A percentile compares a stretch with the other conserved stretches of the same genome.
Conservation (phyloP, 768 basidiomycete species). For the Royoungia palumana region DNA sequence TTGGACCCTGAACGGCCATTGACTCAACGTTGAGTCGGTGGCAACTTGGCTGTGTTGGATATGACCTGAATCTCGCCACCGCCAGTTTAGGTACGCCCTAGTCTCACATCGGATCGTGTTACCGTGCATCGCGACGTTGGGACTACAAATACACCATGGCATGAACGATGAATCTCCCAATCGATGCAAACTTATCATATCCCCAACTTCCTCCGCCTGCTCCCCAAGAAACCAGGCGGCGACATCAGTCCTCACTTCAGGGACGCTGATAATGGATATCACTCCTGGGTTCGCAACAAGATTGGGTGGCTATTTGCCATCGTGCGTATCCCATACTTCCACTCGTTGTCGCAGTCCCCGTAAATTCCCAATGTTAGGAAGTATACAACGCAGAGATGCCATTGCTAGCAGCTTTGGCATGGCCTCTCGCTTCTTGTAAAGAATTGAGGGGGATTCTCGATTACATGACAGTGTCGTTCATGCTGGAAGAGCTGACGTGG, state of each 20-base stretch:
- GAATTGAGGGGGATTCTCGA: constrained; percentile 23
- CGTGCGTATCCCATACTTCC: constrained; percentile 8
- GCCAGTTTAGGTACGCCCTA: background rate
- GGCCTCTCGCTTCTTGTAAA: constrained; percentile 19
- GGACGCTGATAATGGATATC: constrained; percentile 20
- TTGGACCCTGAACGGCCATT: background rate
- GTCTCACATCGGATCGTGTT: constrained; percentile 19
- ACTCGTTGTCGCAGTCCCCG: background rate
- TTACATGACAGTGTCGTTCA: constrained; percentile 31
- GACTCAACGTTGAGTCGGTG: too few relatives aligned
- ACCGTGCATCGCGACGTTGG: background rate
- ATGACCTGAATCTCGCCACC: constrained; percentile 5
- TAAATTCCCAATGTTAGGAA: constrained; percentile 13
- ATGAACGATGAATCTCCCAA: constrained; percentile 5
- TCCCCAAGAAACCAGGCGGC: constrained; percentile 28
- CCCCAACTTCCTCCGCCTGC: constrained; percentile 22
- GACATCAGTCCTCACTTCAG: constrained; percentile 25
- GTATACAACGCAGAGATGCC: constrained; percentile 27
- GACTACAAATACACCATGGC: constrained; percentile 15
- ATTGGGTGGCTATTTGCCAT: constrained; percentile 23
- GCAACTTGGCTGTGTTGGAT: constrained; percentile 1
- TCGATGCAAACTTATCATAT: constrained; percentile 19
- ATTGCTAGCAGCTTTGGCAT: constrained; percentile 24
- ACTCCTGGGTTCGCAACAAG: constrained; percentile 22
- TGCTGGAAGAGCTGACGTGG: constrained; percentile 30